A percentile compares a stretch with the other conserved stretches of the same genome.
phyloP scores from a whole-genome alignment of 1,284 basidiomycete genomes.

The Volvariella volvacea region DNA sequence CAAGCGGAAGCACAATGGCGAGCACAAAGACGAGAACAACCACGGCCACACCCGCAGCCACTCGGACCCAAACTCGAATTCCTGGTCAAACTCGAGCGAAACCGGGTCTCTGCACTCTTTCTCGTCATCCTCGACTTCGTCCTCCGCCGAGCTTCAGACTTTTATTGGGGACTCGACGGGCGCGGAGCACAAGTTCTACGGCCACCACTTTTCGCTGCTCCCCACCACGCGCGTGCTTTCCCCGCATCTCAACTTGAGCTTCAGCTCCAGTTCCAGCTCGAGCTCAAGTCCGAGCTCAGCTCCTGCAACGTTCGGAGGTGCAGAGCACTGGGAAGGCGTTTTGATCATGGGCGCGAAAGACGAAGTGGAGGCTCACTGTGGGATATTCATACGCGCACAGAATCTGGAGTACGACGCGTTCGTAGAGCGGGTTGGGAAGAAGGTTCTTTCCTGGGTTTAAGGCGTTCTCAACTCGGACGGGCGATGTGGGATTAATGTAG shows the following conservation, averaged over 20 bases:
- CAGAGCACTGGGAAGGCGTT: constrained; percentile 43
- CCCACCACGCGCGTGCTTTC: constrained; percentile 36
- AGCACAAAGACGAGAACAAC: constrained; percentile 5
- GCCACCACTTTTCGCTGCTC: constrained; percentile 44
- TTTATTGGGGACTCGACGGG: constrained; percentile 13
- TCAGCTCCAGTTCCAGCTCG: too few species aligned
- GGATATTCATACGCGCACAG: constrained; percentile 42
- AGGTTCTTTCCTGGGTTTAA: constrained; percentile 32
- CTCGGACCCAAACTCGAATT: constrained; percentile 12
- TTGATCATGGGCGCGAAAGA: constrained; percentile 40
- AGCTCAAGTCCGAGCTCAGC: too few species aligned
- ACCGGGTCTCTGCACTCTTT: constrained; percentile 7
- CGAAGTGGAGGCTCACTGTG: constrained; percentile 49
- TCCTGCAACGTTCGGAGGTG: constrained; percentile 30
- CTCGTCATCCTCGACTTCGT: neutral
- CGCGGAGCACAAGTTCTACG: constrained; percentile 18
- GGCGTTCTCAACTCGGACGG: too few species aligned
- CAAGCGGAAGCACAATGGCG: constrained; percentile 1
- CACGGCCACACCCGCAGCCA: too few species aligned
- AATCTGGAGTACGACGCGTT: constrained; percentile 45
- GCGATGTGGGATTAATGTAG: too few species aligned
- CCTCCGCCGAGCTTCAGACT: constrained; percentile 9
- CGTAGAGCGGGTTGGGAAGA: constrained; percentile 36
- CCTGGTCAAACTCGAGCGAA: constrained; percentile 18
- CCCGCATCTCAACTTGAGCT: too few species aligned